Evolutionary conservation across 352 stramenopile species (phyloP), one percentile per base, ranked within the genome.

Genomic region (Phytophthora macrochlamydospora): DNA sequence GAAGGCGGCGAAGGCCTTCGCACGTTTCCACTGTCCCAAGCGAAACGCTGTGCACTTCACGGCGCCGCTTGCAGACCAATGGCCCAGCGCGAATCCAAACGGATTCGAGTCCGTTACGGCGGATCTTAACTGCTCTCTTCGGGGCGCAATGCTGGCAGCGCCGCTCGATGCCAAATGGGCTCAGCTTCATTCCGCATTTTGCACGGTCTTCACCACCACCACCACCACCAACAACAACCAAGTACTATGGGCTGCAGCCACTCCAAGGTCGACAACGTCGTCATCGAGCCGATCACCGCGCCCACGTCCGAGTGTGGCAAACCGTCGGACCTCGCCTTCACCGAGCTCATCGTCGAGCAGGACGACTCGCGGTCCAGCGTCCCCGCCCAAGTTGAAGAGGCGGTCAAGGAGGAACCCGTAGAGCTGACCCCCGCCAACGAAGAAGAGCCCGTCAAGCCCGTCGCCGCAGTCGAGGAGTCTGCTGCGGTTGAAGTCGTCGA

Each of bases 201-300:
- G 38, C 73, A 43, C 59, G 12, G 35, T 51, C 18, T 24, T 24
- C 18, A 24, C 46, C 13, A 24, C 51, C 32, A 18, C 72, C 58
- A 50, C 61, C 30, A 29, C 42, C 44, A 29, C n/a, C 45, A 48
- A 18, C 40, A 35, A 35, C 30, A 37, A 42, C 29, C 51, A 32
- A 50, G 53, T 24, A 65, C 48, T 38, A 91, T 91, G 82, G 82
- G 82, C 71, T 91, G 82, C 82, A 69, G 62, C 57, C 79, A 89
- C 73, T 91, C 82, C 54, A 87, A 75, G 52, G 62, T 70, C 56
- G 82, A 76, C 62, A 71, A 85, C 31, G 71, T 83, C 46, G 73
- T 87, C 42, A 50, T 81, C 14, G 73, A 82, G 53, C 62, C 69
- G 45, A 59, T 56, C 46, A 69, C 64, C 37, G 58, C 67, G 7